Conservation (phyloP, 1,139 yeast genomes). For the Blastobotrys apis region DNA sequence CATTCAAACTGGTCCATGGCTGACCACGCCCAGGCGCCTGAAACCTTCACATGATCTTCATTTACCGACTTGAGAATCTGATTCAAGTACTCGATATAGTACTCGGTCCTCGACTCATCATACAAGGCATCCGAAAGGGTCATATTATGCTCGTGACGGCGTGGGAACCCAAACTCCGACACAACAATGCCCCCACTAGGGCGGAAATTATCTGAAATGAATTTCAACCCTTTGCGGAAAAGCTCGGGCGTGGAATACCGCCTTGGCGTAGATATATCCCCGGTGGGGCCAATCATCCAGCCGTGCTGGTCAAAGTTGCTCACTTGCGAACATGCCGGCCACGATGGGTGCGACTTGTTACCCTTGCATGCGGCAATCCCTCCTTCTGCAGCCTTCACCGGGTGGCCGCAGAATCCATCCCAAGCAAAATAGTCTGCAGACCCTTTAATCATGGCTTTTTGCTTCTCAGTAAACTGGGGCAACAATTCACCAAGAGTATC, state of each 20-base stretch:
- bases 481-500: slow-evolving; percentile 25
- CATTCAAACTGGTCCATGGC: slow-evolving; percentile 39
- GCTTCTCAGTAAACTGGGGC: slow-evolving; percentile 31
- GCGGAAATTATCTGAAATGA: slow-evolving; percentile 16
- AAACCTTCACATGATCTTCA: slow-evolving; percentile 32
- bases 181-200: slow-evolving; percentile 24
- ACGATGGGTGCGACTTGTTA: slow-evolving; percentile 15
- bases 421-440: slow-evolving; percentile 36
- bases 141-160: slow-evolving; percentile 35
- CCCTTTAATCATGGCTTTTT: slow-evolving; percentile 27
- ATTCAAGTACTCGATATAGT: slow-evolving; percentile 31
- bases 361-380: slow-evolving; percentile 17
- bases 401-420: slow-evolving; percentile 36
- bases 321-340: slow-evolving; percentile 18
- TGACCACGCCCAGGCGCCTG: slow-evolving; percentile 40
- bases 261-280: slow-evolving; percentile 27
- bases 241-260: slow-evolving; percentile 17
- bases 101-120: slow-evolving; percentile 9
- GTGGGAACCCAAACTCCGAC: slow-evolving; percentile 39
- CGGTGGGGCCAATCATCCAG: slow-evolving; percentile 31
- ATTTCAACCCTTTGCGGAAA: slow-evolving; percentile 17
- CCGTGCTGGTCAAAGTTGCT: slow-evolving; percentile 24
- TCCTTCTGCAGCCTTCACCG: slow-evolving; percentile 30
- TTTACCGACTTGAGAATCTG: slow-evolving; percentile 30
- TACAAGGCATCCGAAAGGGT: background rate